Percentiles rank a stretch among this genome's conserved stretches.
Evolutionary conservation across 345 rosid genomes (phyloP).

Genomic region (Sapria himalayana): DNA sequence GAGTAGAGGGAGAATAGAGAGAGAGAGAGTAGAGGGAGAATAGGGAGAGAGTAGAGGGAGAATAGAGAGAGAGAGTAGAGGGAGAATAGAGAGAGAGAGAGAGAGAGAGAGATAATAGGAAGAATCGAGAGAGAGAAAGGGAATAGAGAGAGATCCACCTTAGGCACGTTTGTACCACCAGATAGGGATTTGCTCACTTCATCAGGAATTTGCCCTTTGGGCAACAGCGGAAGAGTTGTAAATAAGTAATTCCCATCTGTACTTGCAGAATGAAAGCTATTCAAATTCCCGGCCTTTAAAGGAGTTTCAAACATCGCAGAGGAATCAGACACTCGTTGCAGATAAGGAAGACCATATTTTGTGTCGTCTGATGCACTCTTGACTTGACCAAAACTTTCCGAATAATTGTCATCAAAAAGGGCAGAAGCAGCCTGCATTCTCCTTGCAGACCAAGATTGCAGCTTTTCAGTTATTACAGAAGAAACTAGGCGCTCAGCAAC

Average conservation of each 20-base stretch:
- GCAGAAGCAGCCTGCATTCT: slow-evolving; percentile 10
- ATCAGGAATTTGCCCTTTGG: slow-evolving; percentile 13
- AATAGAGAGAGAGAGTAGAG: no score
- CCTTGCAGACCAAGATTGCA: slow-evolving; percentile 11
- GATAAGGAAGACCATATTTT: slow-evolving; percentile 6
- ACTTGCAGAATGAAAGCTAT: slow-evolving; percentile 11
- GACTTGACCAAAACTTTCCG: slow-evolving; percentile 12
- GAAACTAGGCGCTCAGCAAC: slow-evolving; percentile 8
- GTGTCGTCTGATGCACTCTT: slow-evolving; percentile 15
- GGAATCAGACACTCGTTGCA: slow-evolving; percentile 15
- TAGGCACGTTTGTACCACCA: slow-evolving; percentile 11
- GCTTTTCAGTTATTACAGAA: slow-evolving; percentile 10
- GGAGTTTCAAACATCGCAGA: slow-evolving; percentile 8
- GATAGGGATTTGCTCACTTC: slow-evolving; percentile 14
- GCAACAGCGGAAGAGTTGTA: slow-evolving; percentile 9
- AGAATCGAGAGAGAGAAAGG: not conserved
- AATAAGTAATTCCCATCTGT: slow-evolving; percentile 8
- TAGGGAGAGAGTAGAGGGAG: no score
- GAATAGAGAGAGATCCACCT: not conserved
- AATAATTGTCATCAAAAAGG: slow-evolving; percentile 10
- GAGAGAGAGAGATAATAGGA: no score
- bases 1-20: no score
- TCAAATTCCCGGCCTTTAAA: slow-evolving; percentile 9
- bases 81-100: slow-evolving; percentile 5
- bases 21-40: no score